Base-by-base conservation (phyloP, 495 filamentous ascomycete species). In the Xylaria cubensis region DNA sequence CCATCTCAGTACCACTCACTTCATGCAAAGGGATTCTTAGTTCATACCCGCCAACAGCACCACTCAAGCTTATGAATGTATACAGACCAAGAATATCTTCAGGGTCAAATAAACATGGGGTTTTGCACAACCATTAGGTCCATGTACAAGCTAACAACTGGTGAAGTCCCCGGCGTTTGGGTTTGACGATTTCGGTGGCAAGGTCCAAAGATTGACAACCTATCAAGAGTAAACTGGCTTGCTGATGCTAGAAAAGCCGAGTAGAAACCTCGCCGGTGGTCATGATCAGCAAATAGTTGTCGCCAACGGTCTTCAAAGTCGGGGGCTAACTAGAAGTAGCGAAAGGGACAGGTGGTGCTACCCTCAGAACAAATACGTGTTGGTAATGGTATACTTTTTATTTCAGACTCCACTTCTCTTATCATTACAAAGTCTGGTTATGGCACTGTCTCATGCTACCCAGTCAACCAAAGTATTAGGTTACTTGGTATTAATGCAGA, bases 401-500 rank as follows among this genome's bases (percentile, higher is more conserved):
- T 29, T 26, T 24, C 42, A n/a, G 24, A 48, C 42, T 46, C 61
- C 62, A 34, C 42, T 64, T 64, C 21, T 29, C 13, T 64, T 48
- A 48, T 29, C 15, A 46, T 34, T 15, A 19, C 26, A 29, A 15
- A 56, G 53, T 56, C 53, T 56, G 24, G 53, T 32, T 17, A 56
- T 32, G 21, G 17, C 24, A 29, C 53, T 13, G 13, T 32, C 8
- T 63, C 61, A 39, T 63, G 9, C 34, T 42, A 63, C 61, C 36
- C 3, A 4, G 4, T 44, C 19, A 26, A 42, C 39, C n/a, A 41
- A 39, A 39, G 21, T 24, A 61, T 39, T 29, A 21, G 8, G 21
- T n/a, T 21, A 21, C 32, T 39, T n/a, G 32, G 34, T 19, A n/a
- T n/a, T n/a, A 61, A 12, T 61, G 12, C 26, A 29, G 26, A 29